Evolutionary conservation across 2,329 filamentous ascomycete genomes (phyloP), one percentile per base, ranked within the genome.

Genomic region (Neonectria sp.): DNA sequence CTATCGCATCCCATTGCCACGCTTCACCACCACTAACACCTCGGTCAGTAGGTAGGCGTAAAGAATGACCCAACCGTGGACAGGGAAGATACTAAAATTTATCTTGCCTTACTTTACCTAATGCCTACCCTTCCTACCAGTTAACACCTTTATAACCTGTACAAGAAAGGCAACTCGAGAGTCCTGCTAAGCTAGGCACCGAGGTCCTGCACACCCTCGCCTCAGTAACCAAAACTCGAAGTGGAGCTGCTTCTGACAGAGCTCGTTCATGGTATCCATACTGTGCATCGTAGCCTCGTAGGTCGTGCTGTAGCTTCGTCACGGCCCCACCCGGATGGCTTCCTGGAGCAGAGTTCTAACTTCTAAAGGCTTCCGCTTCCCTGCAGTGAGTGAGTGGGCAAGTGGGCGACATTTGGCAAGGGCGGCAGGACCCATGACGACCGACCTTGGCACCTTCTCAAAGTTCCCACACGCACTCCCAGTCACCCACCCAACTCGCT

Each of bases 251-350:
- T n/a, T n/a, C 7, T 21, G 7, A 3, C 40, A 43, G n/a, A 43
- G 40, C 40, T 43, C 17, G 17, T 21, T 43, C 40, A 21, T 43
- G 17, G 40, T 43, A n/a, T 43, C n/a, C 40, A 24, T 21, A 45
- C 40, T n/a, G 46, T 49, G 13, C 51, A 35, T 53, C 51, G n/a
- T 37, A 21, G 31, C 17, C 12, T 33, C 21, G 51, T 53, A 40
- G 37, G 37, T 13, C 37, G 15, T 40, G 37, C 37, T 3, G 37
- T 40, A 21, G 31, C 17, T 35, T 21, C 21, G 51, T 53, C 12
- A 33, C 51, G 51, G 51, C 51, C 51, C 51, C 51, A 53, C 51
- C 51, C 21, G 51, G 51, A 53, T 35, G 31, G 31, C 31, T 53
- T 53, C 51, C 29, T 37, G 37, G 7, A 24, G 40, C 40, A 45